Conservation (phyloP, 495 filamentous ascomycete species). For the Penicillium pancosmium region DNA sequence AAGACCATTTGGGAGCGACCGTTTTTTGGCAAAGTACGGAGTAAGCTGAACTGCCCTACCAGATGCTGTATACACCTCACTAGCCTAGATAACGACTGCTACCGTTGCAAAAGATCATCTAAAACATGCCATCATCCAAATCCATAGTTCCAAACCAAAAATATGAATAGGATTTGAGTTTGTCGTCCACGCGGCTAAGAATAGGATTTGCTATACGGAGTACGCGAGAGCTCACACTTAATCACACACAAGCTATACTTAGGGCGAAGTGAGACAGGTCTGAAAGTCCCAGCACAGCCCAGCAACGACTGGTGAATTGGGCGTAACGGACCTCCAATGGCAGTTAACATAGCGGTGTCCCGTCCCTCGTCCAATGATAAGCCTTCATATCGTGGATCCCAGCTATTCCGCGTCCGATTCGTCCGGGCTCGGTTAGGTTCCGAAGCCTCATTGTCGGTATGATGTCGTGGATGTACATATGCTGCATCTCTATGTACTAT, state of each 20-base stretch:
- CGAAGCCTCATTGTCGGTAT: constrained; percentile 15
- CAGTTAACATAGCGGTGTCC: background rate
- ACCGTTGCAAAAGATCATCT: constrained; percentile 4
- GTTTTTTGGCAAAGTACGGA: background rate
- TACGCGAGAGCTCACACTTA: too few species aligned
- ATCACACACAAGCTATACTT: constrained; percentile 1
- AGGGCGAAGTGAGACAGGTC: constrained; percentile 5
- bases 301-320: constrained; percentile 3
- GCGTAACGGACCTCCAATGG: background rate
- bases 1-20: background rate
- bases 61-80: background rate
- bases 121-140: background rate
- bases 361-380: constrained; percentile 8
- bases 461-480: constrained; percentile 9
- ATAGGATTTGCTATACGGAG: background rate
- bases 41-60: background rate
- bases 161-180: background rate
- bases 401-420: constrained; percentile 20
- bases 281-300: background rate
- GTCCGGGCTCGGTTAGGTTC: constrained; percentile 25
- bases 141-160: background rate
- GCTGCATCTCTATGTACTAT: background rate
- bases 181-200: background rate
- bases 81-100: background rate
- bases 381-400: constrained; percentile 11